Conservation (phyloP, 257 asterid genomes). For the Scutellaria minor region DNA sequence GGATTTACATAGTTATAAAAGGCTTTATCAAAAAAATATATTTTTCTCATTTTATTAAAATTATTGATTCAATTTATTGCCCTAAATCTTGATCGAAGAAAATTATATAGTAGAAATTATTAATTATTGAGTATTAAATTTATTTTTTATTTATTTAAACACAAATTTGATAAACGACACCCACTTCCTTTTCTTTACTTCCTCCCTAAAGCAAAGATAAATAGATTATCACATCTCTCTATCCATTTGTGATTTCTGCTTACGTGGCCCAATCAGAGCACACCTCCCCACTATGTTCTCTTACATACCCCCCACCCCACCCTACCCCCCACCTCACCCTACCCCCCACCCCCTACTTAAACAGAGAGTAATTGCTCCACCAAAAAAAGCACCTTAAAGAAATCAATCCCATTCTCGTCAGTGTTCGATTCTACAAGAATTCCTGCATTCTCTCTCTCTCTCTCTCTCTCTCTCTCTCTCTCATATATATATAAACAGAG, state of each 20-base stretch:
- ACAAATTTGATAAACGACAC: neutral
- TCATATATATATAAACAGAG: constrained; percentile 3
- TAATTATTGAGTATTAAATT: neutral
- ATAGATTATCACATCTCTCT: constrained; percentile 54
- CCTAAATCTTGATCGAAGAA: no score
- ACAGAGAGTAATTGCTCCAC: constrained; percentile 22
- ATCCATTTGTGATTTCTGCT: constrained; percentile 60
- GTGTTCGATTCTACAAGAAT: neutral
- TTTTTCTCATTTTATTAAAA: no score
- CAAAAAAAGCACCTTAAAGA: neutral
- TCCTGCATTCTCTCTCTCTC: constrained; percentile 21
- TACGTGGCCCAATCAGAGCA: constrained; percentile 60
- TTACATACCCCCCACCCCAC: constrained; percentile 1
- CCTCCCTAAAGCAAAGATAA: neutral
- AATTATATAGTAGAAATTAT: no score
- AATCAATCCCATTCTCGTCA: constrained; percentile 6
- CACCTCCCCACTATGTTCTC: constrained; percentile 27
- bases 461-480: neutral
- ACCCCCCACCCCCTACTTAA: neutral
- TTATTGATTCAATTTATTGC: no score
- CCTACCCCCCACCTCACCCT: neutral
- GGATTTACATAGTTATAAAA: no score
- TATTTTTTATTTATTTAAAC: no score
- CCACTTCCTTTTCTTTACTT: neutral
- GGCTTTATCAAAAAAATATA: no score